Evolutionary conservation across 2,329 filamentous ascomycete species (phyloP), one percentile per base, ranked within the genome.

Genomic region (Coniochaeta sp.): DNA sequence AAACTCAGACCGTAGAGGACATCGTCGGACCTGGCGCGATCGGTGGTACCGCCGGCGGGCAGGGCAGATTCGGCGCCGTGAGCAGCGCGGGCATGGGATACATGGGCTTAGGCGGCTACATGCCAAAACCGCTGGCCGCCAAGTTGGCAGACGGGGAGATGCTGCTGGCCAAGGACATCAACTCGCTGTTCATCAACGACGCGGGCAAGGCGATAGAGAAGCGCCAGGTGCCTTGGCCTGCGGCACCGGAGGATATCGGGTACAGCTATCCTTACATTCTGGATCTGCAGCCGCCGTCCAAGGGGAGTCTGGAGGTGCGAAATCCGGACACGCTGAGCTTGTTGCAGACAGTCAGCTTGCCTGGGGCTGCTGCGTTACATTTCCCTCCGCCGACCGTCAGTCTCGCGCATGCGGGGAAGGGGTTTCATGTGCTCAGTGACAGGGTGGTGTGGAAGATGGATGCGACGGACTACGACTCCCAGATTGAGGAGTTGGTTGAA

Each of bases 221-320:
- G 73, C 82, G 89, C 60, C 93, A 98, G 71, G 87, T 99, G n/a
- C 92, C 92, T 1, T 99, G 95, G 95, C 84, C 87, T 47, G 80
- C 85, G 36, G 91, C 93, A 1, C 96, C 95, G 1, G 93, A 97
- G 68, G 89, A 89, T 60, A 88, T 99, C 62, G 95, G 93, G 24
- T 99, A 97, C 73, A 97, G 93, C 24, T 99, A 99, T 71, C 95
- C 95, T 0, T 99, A 97, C 71, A 87, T 99, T 60, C 79, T 99
- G 57, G 90, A 92, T 11, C 78, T 99, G 16, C 92, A 96, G 70
- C 81, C 91, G 8, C 86, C 91, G 0, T 82, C 89, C 1, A 96
- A 95, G 73, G 92, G 93, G 2, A 86, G 85, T 0, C 77, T 99
- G 12, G 95, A 99, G 74, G 89, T 99, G 40, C 84, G 95, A 44